phyloP scores from a whole-genome alignment of 2,329 filamentous ascomycete genomes.

The Sodiomyces alkalinus region DNA sequence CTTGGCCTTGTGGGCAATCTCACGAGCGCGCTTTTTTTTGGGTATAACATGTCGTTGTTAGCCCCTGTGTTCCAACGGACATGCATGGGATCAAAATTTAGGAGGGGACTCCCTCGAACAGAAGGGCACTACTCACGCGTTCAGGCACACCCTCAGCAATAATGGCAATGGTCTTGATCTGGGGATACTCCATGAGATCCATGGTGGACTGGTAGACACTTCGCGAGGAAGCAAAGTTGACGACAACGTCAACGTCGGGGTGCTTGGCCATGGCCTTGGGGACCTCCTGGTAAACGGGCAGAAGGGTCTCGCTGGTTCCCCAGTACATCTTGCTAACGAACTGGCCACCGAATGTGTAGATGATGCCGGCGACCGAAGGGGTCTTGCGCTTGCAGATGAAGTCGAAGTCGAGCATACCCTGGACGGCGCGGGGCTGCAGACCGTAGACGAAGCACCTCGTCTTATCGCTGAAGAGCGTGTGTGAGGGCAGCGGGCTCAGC shows the following conservation, averaged over 20 bases:
- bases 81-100: slow-evolving; percentile 10
- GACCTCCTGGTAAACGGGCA: slow-evolving; percentile 94
- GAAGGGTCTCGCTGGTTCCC: slow-evolving; percentile 97
- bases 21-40: slow-evolving; percentile 63
- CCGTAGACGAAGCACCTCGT: slow-evolving; percentile 99
- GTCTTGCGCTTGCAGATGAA: slow-evolving; percentile 99
- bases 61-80: slow-evolving; percentile 3
- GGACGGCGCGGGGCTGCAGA: slow-evolving; percentile 85
- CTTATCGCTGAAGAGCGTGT: slow-evolving; percentile 97
- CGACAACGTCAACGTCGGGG: slow-evolving; percentile 88
- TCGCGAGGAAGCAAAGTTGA: slow-evolving; percentile 98
- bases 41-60: too few species aligned
- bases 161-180: slow-evolving; percentile 98
- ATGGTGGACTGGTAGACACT: slow-evolving; percentile 97
- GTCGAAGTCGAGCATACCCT: slow-evolving; percentile 97
- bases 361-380: slow-evolving; percentile 95
- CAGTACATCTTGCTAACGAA: slow-evolving; percentile 99
- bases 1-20: slow-evolving; percentile 90
- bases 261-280: slow-evolving; percentile 93
- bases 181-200: slow-evolving; percentile 93
- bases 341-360: slow-evolving; percentile 99
- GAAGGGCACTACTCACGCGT: slow-evolving; percentile 47
- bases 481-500: slow-evolving; percentile 71
- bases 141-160: slow-evolving; percentile 99
- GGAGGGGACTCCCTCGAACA: slow-evolving; percentile 1